Evolutionary conservation across 805 yeast genomes (phyloP).

Genomic region (Kregervanrija fluxuum): DNA sequence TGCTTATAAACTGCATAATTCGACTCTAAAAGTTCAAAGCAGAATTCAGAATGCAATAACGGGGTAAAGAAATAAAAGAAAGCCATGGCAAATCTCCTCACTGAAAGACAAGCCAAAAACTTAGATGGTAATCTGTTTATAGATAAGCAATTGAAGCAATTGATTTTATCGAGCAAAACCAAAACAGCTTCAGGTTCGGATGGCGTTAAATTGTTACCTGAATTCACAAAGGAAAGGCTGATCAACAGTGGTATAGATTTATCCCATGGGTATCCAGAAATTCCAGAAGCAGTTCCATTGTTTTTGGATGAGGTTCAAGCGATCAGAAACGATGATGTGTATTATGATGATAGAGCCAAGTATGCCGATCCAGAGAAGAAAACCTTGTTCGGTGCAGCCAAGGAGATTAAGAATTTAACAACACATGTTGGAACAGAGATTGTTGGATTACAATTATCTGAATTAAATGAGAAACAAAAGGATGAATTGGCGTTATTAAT

Average conservation of each 20-base stretch:
- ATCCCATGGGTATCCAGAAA: constrained; percentile 32
- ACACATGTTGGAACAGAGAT: constrained; percentile 44
- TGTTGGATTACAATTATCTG: constrained; percentile 38
- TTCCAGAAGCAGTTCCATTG: constrained; percentile 31
- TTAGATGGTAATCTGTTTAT: no score
- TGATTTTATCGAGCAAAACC: no score
- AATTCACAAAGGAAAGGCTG: constrained; percentile 22
- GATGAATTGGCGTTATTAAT: constrained; percentile 41
- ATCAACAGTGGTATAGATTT: constrained; percentile 31
- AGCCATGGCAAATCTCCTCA: no score
- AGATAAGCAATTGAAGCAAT: no score
- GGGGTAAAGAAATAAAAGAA: no score
- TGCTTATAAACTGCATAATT: no score
- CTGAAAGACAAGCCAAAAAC: no score
- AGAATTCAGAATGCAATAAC: no score
- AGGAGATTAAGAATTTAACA: constrained; percentile 35
- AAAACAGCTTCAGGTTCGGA: constrained; percentile 11
- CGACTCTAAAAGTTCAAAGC: no score
- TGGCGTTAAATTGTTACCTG: constrained; percentile 23
- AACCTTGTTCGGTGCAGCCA: constrained; percentile 34
- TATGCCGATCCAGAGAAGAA: constrained; percentile 36
- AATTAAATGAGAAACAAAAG: constrained; percentile 34
- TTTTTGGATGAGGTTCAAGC: constrained; percentile 35
- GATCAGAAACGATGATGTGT: constrained; percentile 28
- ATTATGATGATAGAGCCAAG: constrained; percentile 28